Percentiles rank a stretch among this genome's conserved stretches.
Evolutionary conservation across 106 monocot species (phyloP).

Genomic region (Dendrobium huoshanense): DNA sequence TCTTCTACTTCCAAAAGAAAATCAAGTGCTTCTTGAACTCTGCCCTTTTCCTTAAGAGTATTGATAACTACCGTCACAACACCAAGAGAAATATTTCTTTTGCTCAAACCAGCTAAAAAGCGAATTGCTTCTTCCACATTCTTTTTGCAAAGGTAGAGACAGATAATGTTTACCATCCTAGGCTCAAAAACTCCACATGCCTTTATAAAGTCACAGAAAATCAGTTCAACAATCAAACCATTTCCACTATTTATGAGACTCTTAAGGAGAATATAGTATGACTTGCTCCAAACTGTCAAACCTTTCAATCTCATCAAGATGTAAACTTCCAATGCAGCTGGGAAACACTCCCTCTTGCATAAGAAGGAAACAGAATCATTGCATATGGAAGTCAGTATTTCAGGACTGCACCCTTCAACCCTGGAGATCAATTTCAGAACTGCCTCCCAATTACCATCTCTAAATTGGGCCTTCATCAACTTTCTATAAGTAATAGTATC

Average conservation of each 20-base stretch:
- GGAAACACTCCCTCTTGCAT: constrained; percentile 35
- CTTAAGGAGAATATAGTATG: constrained; percentile 54
- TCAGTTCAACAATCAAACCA: constrained; percentile 16
- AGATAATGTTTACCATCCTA: constrained; percentile 36
- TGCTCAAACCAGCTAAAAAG: constrained; percentile 20
- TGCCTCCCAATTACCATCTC: constrained; percentile 31
- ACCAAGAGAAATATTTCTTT: constrained; percentile 25
- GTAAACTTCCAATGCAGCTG: constrained; percentile 45
- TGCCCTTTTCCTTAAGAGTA: constrained; percentile 42
- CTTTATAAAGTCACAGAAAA: constrained; percentile 57
- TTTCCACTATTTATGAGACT: constrained; percentile 27
- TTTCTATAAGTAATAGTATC: constrained; percentile 28
- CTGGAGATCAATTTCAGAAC: constrained; percentile 46
- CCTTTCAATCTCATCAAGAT: constrained; percentile 35
- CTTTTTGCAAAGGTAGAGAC: constrained; percentile 41
- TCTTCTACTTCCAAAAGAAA: constrained; percentile 45
- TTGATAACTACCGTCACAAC: constrained; percentile 34
- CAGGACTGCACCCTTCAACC: constrained; percentile 31
- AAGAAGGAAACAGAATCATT: constrained; percentile 58
- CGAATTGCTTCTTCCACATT: constrained; percentile 33
- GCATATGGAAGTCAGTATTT: constrained; percentile 35
- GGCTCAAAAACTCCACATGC: constrained; percentile 37
- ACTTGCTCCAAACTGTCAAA: constrained; percentile 32
- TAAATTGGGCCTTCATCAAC: constrained; percentile 35
- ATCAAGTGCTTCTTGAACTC: constrained; percentile 47